phyloP scores from a whole-genome alignment of 139 green algal species.

The Volvox reticuliferus region DNA sequence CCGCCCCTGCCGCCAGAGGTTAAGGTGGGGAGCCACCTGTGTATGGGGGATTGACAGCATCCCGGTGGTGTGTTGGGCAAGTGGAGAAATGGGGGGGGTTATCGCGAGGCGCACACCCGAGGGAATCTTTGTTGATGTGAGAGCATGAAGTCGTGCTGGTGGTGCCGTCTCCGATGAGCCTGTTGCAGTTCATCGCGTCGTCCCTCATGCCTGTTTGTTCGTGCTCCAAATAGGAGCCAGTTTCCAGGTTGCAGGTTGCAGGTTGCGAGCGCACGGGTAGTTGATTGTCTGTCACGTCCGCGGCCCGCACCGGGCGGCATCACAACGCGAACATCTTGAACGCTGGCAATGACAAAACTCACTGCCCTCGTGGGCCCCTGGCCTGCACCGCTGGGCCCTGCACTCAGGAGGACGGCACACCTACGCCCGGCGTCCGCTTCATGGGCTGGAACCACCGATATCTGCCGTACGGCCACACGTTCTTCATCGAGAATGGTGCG shows the following conservation, averaged over 20 bases:
- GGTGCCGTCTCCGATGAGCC: too few relatives aligned
- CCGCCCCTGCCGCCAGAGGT: neutral
- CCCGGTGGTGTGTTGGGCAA: too few relatives aligned
- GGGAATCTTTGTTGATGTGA: neutral
- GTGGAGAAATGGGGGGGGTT: neutral
- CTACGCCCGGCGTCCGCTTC: neutral
- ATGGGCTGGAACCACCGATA: constrained; percentile 2
- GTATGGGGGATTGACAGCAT: too few relatives aligned
- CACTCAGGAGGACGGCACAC: neutral
- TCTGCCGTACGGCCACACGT: constrained; percentile 29
- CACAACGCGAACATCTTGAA: neutral
- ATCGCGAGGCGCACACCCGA: neutral
- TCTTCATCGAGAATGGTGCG: constrained; percentile 27
- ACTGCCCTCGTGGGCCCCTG: neutral
- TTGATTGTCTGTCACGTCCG: neutral
- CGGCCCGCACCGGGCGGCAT: neutral
- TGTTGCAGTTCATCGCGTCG: too few relatives aligned
- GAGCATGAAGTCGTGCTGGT: neutral
- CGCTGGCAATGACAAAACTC: neutral
- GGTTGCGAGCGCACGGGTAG: too few relatives aligned
- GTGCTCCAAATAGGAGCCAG: too few relatives aligned
- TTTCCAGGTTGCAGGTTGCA: too few relatives aligned
- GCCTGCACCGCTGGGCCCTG: neutral
- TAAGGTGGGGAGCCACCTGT: constrained; percentile 3
- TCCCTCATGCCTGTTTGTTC: too few relatives aligned